Percentiles rank a stretch among this genome's conserved stretches.
Conservation (phyloP, 208 protist genomes). For the Leishmania turanica region DNA sequence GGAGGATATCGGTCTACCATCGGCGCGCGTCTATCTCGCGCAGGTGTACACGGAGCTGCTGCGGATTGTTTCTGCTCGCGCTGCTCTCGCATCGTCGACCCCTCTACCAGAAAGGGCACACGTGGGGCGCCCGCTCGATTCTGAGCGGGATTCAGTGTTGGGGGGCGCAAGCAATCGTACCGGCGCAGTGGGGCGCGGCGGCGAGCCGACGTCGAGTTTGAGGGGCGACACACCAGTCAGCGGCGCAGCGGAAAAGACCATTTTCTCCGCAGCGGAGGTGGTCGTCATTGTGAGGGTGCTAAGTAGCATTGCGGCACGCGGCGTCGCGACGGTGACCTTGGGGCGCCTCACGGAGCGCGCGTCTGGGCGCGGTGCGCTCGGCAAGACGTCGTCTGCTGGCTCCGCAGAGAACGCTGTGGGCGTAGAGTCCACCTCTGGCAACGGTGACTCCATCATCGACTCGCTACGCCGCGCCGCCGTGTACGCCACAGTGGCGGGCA, state of each 20-base stretch:
- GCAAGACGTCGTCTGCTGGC: not conserved
- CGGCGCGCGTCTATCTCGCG: constrained; percentile 14
- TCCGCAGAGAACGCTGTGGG: not conserved
- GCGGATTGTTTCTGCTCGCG: constrained; percentile 15
- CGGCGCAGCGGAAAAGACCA: not conserved
- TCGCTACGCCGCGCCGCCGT: constrained; percentile 6
- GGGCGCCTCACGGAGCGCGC: not conserved
- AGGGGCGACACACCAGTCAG: not conserved
- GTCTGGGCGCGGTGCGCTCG: not conserved
- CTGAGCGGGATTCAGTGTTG: not conserved
- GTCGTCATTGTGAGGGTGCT: constrained; percentile 23
- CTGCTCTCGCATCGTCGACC: not conserved
- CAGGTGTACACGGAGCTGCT: constrained; percentile 18
- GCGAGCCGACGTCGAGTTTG: not conserved
- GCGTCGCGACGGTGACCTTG: not conserved
- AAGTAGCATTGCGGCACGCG: constrained; percentile 24
- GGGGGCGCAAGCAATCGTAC: not conserved
- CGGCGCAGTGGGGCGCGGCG: not conserved
- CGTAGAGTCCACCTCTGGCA: not conserved
- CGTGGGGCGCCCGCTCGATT: not conserved
- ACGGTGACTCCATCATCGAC: constrained; percentile 8
- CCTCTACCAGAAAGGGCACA: not conserved
- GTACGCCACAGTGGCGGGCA: not conserved
- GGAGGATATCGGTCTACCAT: constrained; percentile 21
- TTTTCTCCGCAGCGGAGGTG: constrained; percentile 20